Percentiles rank a stretch among this genome's conserved stretches.
phyloP scores from a whole-genome alignment of 768 basidiomycete genomes.

The Tulasnella sp. region DNA sequence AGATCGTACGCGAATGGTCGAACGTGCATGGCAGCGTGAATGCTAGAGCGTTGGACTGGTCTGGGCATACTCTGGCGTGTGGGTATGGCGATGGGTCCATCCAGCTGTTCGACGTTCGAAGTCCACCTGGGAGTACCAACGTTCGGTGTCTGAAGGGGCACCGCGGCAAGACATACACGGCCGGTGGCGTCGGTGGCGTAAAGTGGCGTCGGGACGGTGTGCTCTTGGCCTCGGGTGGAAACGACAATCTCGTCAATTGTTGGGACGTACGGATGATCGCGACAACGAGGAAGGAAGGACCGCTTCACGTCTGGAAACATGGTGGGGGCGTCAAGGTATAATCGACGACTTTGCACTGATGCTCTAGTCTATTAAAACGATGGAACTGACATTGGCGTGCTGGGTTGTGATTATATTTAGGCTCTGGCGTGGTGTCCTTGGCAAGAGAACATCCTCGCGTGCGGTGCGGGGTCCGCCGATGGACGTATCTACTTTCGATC shows the following conservation, averaged over 20 bases:
- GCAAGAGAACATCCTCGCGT: neutral
- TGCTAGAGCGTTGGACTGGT: neutral
- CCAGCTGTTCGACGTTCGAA: slow-evolving; percentile 2
- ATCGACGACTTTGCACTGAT: too few relatives aligned
- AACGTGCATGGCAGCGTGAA: neutral
- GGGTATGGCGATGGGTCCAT: neutral
- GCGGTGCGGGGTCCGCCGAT: neutral
- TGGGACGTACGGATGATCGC: neutral
- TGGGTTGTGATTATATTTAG: neutral
- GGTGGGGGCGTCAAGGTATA: neutral
- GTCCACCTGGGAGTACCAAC: neutral
- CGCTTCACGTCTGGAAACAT: neutral
- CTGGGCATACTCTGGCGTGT: neutral
- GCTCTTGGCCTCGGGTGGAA: neutral
- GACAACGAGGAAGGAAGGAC: neutral
- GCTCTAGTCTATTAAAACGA: too few relatives aligned
- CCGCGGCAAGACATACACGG: neutral
- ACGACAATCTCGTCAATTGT: neutral
- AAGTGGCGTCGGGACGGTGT: neutral
- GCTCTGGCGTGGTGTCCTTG: neutral
- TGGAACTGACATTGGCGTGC: neutral
- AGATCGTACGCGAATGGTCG: neutral
- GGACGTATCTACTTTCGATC: slow-evolving; percentile 2
- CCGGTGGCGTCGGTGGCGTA: neutral
- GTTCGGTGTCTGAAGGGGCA: neutral